These are phyloP conservation scores for Penicillium turbatum DNA, from an alignment of 495 filamentous ascomycete genomes.

Conservation along the genomic window DNA sequence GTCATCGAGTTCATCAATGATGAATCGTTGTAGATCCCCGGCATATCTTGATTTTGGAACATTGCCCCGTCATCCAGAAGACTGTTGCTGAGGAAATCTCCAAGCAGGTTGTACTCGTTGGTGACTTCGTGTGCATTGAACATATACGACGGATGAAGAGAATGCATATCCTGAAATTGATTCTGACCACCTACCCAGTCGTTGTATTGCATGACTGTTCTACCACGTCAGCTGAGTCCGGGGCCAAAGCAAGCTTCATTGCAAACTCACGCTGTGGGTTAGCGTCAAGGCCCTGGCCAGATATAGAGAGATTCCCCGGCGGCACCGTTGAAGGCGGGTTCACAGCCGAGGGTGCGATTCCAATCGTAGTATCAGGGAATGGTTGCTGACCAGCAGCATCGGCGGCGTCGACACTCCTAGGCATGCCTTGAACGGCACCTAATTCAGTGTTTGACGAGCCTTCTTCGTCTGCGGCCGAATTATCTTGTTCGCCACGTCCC, in stretches of 20 bases:
- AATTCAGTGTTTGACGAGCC: constrained; percentile 48
- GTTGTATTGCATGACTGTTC: constrained; percentile 58
- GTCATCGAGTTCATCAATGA: constrained; percentile 50
- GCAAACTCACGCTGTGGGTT: constrained; percentile 69
- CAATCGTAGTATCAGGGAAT: constrained; percentile 33
- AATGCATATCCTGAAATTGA: constrained; percentile 91
- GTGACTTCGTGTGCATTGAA: constrained; percentile 91
- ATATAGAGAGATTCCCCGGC: constrained; percentile 30
- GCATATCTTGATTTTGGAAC: constrained; percentile 59
- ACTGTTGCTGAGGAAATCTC: constrained; percentile 89
- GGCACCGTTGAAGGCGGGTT: constrained; percentile 33
- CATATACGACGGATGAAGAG: constrained; percentile 90
- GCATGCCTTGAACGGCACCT: constrained; percentile 36
- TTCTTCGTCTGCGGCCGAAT: constrained; percentile 57
- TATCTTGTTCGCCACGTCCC: constrained; percentile 64
- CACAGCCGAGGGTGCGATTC: constrained; percentile 31
- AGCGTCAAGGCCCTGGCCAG: constrained; percentile 46
- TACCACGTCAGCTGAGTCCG: constrained; percentile 25
- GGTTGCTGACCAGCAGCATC: constrained; percentile 44
- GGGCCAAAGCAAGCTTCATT: constrained; percentile 12
- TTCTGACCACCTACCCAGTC: constrained; percentile 71
- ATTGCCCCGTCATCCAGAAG: constrained; percentile 73
- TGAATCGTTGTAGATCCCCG: constrained; percentile 53
- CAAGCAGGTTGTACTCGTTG: constrained; percentile 92
- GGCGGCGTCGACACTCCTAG: constrained; percentile 36